These are phyloP conservation scores for Endotrypanum monterogeii DNA, from an alignment of 208 protist species.

Conservation along the genomic window DNA sequence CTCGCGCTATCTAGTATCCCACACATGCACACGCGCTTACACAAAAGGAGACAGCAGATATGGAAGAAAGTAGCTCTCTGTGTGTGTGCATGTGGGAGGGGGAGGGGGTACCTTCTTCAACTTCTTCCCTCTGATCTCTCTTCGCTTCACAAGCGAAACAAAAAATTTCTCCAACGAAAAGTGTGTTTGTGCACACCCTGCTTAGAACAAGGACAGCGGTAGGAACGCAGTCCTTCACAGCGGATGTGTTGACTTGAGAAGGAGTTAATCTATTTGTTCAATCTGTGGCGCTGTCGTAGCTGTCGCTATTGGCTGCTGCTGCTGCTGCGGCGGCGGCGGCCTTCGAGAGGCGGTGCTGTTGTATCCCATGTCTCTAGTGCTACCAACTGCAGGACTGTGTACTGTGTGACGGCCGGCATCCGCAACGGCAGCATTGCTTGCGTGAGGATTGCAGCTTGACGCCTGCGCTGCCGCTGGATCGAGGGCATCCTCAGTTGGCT, in stretches of 20 bases:
- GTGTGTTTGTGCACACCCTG: background rate
- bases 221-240: too few relatives aligned
- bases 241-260: too few relatives aligned
- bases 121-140: too few relatives aligned
- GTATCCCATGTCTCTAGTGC: slow-evolving; percentile 15
- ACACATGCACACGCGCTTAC: too few relatives aligned
- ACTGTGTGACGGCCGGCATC: background rate
- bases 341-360: slow-evolving; percentile 15
- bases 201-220: background rate
- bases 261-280: too few relatives aligned
- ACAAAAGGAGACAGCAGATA: too few relatives aligned
- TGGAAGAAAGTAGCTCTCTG: too few relatives aligned
- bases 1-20: too few relatives aligned
- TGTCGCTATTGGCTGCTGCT: too few relatives aligned
- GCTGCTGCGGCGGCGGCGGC: too few relatives aligned
- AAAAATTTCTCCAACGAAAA: background rate
- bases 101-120: too few relatives aligned
- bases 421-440: background rate
- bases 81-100: too few relatives aligned
- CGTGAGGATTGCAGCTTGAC: background rate
- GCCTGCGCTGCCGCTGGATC: slow-evolving; percentile 1
- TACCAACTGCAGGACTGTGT: background rate
- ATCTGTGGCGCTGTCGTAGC: background rate
- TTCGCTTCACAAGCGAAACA: background rate
- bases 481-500: background rate